These are phyloP conservation scores for Trichopus zeylanicus DNA, from an alignment of 116 monocot species.

Conservation along the genomic window DNA sequence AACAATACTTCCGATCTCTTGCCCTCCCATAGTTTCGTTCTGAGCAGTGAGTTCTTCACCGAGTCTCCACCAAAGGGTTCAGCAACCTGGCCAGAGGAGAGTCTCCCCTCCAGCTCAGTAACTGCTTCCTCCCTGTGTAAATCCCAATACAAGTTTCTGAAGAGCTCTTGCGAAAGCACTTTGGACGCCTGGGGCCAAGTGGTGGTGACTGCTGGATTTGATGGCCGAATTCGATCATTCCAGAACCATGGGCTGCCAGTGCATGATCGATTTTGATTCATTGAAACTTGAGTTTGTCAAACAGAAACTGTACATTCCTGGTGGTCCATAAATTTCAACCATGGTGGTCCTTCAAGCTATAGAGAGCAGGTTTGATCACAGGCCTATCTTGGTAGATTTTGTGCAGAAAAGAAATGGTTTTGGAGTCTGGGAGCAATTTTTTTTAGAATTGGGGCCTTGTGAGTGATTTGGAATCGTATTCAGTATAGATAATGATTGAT, in stretches of 20 bases:
- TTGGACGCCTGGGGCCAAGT: conserved; percentile 84
- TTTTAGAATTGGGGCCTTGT: no score
- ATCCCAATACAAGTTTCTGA: conserved; percentile 49
- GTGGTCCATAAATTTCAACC: conserved; percentile 8
- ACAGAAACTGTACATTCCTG: not conserved
- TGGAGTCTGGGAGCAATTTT: no score
- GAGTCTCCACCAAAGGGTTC: conserved; percentile 39
- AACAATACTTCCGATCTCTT: conserved; percentile 8
- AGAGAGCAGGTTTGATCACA: no score
- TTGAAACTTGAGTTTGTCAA: not conserved
- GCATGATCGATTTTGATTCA: not conserved
- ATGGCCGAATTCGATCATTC: conserved; percentile 77
- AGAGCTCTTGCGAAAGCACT: conserved; percentile 26
- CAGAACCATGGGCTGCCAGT: conserved; percentile 80
- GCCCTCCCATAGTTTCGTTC: conserved; percentile 25
- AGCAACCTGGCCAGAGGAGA: conserved; percentile 96
- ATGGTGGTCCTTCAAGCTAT: conserved; percentile 16
- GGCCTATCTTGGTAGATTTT: no score
- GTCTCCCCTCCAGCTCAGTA: conserved; percentile 36
- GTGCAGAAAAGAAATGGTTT: no score
- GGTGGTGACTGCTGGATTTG: conserved; percentile 75
- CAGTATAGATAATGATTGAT: no score
- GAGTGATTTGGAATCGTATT: no score
- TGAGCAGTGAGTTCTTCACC: conserved; percentile 35
- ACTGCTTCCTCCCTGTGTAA: conserved; percentile 14